Evolutionary conservation across 768 basidiomycete species (phyloP).

Genomic region (Wakefieldia striispora): DNA sequence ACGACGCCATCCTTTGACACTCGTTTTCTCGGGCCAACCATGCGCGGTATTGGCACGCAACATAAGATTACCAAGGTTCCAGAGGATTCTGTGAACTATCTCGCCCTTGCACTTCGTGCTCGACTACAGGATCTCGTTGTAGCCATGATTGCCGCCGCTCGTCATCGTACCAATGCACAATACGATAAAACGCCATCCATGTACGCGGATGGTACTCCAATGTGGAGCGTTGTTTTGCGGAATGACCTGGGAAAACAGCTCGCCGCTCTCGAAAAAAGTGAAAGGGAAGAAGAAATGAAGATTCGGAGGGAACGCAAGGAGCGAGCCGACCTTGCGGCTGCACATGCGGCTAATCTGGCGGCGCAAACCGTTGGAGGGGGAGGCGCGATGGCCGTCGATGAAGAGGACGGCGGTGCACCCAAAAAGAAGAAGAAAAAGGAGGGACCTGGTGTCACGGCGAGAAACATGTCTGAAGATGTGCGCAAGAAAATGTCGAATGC

Average conservation of each 20-base stretch:
- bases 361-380: conserved; percentile 48
- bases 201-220: conserved; percentile 66
- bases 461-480: conserved; percentile 90
- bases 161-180: conserved; percentile 68
- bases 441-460: conserved; percentile 77
- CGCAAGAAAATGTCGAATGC: conserved; percentile 91
- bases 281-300: conserved; percentile 80
- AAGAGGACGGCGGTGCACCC: conserved; percentile 57
- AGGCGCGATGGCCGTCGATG: conserved; percentile 33
- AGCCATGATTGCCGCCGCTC: conserved; percentile 64
- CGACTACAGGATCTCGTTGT: conserved; percentile 69
- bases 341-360: conserved; percentile 61
- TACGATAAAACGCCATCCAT: conserved; percentile 65
- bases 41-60: conserved; percentile 63
- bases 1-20: conserved; percentile 67
- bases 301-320: conserved; percentile 77
- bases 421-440: conserved; percentile 84
- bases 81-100: conserved; percentile 72
- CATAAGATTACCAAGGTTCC: conserved; percentile 69
- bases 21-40: conserved; percentile 58
- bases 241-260: conserved; percentile 80
- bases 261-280: conserved; percentile 68
- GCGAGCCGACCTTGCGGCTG: conserved; percentile 67
- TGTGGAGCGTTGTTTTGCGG: conserved; percentile 82
- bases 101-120: conserved; percentile 74